These are phyloP conservation scores for Suhomyces kilbournensis DNA, from an alignment of 805 yeast species.

Conservation along the genomic window DNA sequence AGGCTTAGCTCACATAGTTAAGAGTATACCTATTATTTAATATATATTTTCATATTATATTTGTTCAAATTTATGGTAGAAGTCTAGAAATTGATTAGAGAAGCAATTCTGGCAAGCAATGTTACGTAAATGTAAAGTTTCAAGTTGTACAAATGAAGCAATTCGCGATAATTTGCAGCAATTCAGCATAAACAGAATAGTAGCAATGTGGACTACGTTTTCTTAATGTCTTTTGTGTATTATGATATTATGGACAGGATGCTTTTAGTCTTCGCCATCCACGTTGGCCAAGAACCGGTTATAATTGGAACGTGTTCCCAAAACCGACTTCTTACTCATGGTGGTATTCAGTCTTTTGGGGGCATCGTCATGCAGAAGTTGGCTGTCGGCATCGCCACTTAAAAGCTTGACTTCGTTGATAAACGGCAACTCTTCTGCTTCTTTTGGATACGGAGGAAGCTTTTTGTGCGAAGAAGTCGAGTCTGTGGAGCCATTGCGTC, in stretches of 20 bases:
- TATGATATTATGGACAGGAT: neutral
- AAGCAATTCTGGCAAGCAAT: too few relatives aligned
- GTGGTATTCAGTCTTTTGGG: slow-evolving; percentile 26
- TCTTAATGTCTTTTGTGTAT: too few relatives aligned
- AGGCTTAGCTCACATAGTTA: too few relatives aligned
- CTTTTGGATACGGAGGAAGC: slow-evolving; percentile 18
- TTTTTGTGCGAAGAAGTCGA: slow-evolving; percentile 9
- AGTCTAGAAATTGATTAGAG: too few relatives aligned
- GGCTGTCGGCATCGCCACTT: slow-evolving; percentile 10
- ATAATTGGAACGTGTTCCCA: slow-evolving; percentile 41
- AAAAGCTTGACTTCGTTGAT: slow-evolving; percentile 32
- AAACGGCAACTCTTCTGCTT: slow-evolving; percentile 33
- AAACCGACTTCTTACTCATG: slow-evolving; percentile 32
- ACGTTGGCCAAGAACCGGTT: slow-evolving; percentile 35
- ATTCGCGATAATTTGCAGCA: too few relatives aligned
- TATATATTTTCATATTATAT: too few relatives aligned
- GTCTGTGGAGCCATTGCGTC: slow-evolving; percentile 6
- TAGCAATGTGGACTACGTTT: too few relatives aligned
- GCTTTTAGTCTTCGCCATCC: slow-evolving; percentile 6
- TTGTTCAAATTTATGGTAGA: too few relatives aligned
- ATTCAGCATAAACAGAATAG: too few relatives aligned
- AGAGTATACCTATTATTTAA: too few relatives aligned
- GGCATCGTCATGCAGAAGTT: neutral
- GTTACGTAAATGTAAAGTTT: too few relatives aligned
- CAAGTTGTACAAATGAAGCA: too few relatives aligned